Base-by-base conservation (phyloP, 805 yeast genomes). In the Saccharomycopsis sp. region DNA sequence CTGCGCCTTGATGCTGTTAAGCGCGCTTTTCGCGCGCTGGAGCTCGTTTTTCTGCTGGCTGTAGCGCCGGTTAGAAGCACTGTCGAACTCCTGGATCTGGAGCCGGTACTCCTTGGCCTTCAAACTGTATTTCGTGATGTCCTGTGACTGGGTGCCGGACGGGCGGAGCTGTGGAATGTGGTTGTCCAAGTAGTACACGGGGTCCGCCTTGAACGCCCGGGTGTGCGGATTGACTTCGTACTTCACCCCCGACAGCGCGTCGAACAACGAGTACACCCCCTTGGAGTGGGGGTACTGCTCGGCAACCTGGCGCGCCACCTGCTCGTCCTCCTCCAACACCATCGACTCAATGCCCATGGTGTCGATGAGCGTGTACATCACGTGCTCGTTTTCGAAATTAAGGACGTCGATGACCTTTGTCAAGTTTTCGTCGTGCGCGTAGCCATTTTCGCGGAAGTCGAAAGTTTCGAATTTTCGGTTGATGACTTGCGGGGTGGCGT, bases 301-400 rank as follows among this genome's bases (percentile, higher is more conserved):
- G 56, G 83, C 66, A 16, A 75, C 68, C 0, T 61, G 57, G 62
- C 80, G 82, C 0, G 88, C 92, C 14, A 75, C 77, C 1, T 67
- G 63, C 61, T 83, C 75, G 55, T 81, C 73, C 1, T 77, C 75
- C 16, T 82, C 74, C 46, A 91, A 67, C 0, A 87, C 71, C 0
- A 79, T 71, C 9, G 78, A 74, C 65, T 91, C 96, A 51, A 88
- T 77, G 50, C 71, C 74, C 47, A 76, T 75, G 2, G 76, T 62
- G 69, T 89, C 97, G 54, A 91, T 83, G 51, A 91, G 68, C 1
- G 85, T 71, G 63, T 81, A 84, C 64, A 79, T 76, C 7, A 85
- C 76, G 46, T 78, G 77, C 48, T 79, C 81, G 59, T 83, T 74
- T 0, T 75, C 72, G 57, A 88, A 75, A 5, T 77, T 75, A 34